These are phyloP conservation scores for Annulohypoxylon stygium DNA, from an alignment of 495 filamentous ascomycete species.

Conservation along the genomic window DNA sequence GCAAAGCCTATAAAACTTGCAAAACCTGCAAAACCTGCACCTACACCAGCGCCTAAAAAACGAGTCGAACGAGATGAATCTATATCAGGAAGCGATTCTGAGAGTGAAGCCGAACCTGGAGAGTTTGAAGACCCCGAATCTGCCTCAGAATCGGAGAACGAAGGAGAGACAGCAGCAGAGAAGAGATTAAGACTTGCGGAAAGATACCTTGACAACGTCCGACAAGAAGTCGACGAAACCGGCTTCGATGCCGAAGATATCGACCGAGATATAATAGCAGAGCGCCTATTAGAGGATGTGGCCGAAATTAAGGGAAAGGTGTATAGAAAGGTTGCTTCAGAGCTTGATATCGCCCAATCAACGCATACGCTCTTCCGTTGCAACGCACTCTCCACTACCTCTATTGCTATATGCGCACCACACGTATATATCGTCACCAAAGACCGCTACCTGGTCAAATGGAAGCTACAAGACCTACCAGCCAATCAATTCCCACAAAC, in stretches of 20 bases:
- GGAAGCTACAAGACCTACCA: constrained; percentile 77
- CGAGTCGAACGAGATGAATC: constrained; percentile 75
- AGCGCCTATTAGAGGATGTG: constrained; percentile 89
- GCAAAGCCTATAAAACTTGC: constrained; percentile 22
- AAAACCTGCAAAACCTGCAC: constrained; percentile 1
- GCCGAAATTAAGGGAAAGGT: constrained; percentile 92
- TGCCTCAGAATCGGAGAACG: constrained; percentile 66
- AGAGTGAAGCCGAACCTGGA: constrained; percentile 66
- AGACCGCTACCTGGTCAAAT: constrained; percentile 86
- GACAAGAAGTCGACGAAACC: constrained; percentile 78
- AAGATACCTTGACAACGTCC: constrained; percentile 90
- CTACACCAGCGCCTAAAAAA: constrained; percentile 67
- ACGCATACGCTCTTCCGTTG: constrained; percentile 77
- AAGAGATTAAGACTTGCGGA: constrained; percentile 89
- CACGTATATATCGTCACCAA: constrained; percentile 89
- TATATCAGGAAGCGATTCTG: constrained; percentile 88
- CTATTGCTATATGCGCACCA: constrained; percentile 80
- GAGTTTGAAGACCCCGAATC: constrained; percentile 58
- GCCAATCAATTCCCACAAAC: constrained; percentile 67
- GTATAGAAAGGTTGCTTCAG: constrained; percentile 80
- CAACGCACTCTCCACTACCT: constrained; percentile 81
- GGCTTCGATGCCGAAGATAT: constrained; percentile 96
- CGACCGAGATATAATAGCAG: constrained; percentile 90
- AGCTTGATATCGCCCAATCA: constrained; percentile 73
- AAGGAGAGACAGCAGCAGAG: constrained; percentile 86